A percentile compares a stretch with the other conserved stretches of the same genome.
phyloP scores from a whole-genome alignment of 2,329 filamentous ascomycete genomes.

The Podosphaera xanthii region DNA sequence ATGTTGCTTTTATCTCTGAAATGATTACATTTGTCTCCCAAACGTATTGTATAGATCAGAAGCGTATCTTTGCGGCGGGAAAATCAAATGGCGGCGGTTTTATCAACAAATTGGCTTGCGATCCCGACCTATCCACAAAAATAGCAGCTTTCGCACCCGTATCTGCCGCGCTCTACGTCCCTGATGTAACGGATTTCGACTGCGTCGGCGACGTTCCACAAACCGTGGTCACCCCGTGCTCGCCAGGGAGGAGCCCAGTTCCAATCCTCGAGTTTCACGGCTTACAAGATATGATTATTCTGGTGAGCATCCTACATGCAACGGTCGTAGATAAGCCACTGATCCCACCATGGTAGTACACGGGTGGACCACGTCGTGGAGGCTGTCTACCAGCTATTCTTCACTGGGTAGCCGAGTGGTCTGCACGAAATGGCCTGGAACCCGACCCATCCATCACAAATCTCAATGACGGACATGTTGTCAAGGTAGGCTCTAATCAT shows the following conservation, averaged over 20 bases:
- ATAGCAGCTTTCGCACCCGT: conserved; percentile 26
- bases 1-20: conserved; percentile 23
- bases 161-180: conserved; percentile 22
- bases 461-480: conserved; percentile 6
- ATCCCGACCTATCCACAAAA: conserved; percentile 16
- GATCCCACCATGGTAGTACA: conserved; percentile 14
- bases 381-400: conserved; percentile 23
- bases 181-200: conserved; percentile 14
- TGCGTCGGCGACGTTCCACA: conserved; percentile 9
- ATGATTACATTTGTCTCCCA: conserved; percentile 20
- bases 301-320: background rate
- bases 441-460: conserved; percentile 3
- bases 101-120: conserved; percentile 21
- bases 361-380: conserved; percentile 20
- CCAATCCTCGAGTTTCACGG: conserved; percentile 29
- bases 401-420: conserved; percentile 20
- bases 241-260: conserved; percentile 16
- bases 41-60: conserved; percentile 20
- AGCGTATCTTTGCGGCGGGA: conserved; percentile 22
- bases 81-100: conserved; percentile 25
- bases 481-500: conserved; percentile 2
- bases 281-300: conserved; percentile 23
- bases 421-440: conserved; percentile 13
- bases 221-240: conserved; percentile 19
- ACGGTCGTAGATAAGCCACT: background rate